Base-by-base conservation (phyloP, 257 asterid species). In the Echium plantagineum region DNA sequence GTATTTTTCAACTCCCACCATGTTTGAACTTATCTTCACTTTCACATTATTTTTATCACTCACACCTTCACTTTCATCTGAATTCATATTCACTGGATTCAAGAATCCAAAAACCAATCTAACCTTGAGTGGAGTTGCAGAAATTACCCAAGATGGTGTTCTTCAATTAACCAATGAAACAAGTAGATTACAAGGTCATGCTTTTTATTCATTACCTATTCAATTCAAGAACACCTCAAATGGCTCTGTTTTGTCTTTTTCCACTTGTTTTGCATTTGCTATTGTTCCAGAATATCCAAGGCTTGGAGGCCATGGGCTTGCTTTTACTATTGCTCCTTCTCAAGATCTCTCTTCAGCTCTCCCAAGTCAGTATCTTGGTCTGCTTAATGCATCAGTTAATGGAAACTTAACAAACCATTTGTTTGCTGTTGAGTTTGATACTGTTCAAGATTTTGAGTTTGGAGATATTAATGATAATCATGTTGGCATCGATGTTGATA, bases 271-370 rank as follows among this genome's bases (percentile, higher is more conserved):
- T 69, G 89, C 61, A 20, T 68, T 83, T 58, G 56, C 79, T 49
- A 78, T 86, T 15, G 78, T 79, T 1, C 95, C 95, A 0, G 87
- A 83, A 73, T 81, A 79, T 67, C 80, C 85, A 12, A 79, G 71
- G 5, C 82, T 81, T 58, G 93, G 87, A n/a, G 93, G 89, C 65
- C 85, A 83, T 56, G 95, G 95, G 24, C 55, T 86, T n/a, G 95
- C 95, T 7, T 86, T 86, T 71, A 51, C 81, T 0, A 68, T 83
- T 10, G 61, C 89, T 0, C 75, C 80, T 3, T 26, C 80, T 38
- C 62, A 60, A 49, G 70, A 71, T 5, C 70, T 83, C 19, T 52
- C 38, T 26, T 42, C 81, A 1, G 73, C 84, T 16, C 81, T 67
- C 0, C 93, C 95, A 5, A 79, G 89, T 63, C 89, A 83, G 69